Evolutionary conservation across 352 stramenopile genomes (phyloP), one percentile per base, ranked within the genome.

Genomic region (Phytophthora capsici): DNA sequence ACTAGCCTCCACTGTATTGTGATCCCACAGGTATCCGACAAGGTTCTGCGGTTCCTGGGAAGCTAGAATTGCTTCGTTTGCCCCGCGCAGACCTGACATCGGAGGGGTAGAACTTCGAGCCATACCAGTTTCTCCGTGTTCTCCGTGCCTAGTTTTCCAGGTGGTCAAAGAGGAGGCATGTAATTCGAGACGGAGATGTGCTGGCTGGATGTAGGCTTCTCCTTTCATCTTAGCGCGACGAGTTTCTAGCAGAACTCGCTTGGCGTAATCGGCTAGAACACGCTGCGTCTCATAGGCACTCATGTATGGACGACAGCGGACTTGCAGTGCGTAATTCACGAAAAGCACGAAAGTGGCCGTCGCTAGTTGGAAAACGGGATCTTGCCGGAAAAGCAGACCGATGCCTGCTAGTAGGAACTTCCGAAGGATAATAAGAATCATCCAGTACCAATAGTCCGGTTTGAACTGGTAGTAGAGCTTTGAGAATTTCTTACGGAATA

Each of bases 391-490:
- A 23, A 94, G 75, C 44, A 94, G 65, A 0, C 78, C 86, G 17
- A 87, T 78, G 37, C 80, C 63, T 9, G 83, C 82, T 49, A 94
- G 81, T 19, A 86, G 38, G 45, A 90, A 88, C 62, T 94, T 94
- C 47, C 86, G 80, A 41, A 83, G 16, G 55, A 94, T 88, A 71
- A 94, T 92, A 9, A 89, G 68, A 12, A 92, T 69, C 73, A 94
- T 91, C 86, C 86, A 94, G 69, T 80, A 90, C 74, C 78, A 91
- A 48, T 76, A 89, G 10, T 80, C 73, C 14, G 89, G 89, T 69
- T 93, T 94, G 69, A 94, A 96, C 49, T 93, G 87, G 46, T 92
- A 94, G 80, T 96, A 96, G 8, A 96, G 67, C 56, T 89, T 89
- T 30, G 81, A 75, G 56, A 86, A 95, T 43, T 85, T 86, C 57